Percentiles rank a stretch among this genome's conserved stretches.
phyloP scores from a whole-genome alignment of 208 protist species.

The Crithidia expoeki region DNA sequence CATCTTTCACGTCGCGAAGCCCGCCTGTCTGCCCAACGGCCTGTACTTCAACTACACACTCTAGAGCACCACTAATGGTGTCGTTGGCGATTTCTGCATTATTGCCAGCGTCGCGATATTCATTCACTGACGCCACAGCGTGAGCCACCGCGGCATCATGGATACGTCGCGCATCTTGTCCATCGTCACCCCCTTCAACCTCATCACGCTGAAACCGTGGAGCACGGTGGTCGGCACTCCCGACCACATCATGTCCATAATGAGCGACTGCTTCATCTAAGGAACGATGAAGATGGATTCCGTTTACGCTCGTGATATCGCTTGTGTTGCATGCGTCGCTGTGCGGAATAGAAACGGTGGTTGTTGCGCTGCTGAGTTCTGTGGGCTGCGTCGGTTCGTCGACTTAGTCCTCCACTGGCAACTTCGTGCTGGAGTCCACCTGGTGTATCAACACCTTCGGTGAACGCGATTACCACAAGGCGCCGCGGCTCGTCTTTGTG shows the following conservation, averaged over 20 bases:
- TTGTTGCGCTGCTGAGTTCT: constrained; percentile 74
- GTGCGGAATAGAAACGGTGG: constrained; percentile 75
- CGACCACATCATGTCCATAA: constrained; percentile 71
- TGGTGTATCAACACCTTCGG: constrained; percentile 44
- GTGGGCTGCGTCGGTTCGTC: constrained; percentile 65
- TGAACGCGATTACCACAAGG: constrained; percentile 64
- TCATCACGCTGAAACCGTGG: constrained; percentile 80
- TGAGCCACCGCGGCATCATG: constrained; percentile 59
- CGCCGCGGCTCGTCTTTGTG: constrained; percentile 25
- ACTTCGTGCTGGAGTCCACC: constrained; percentile 56
- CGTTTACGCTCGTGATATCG: constrained; percentile 70
- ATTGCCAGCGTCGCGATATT: constrained; percentile 55
- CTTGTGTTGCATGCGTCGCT: constrained; percentile 83
- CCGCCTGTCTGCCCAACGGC: constrained; percentile 54
- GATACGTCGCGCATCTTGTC: constrained; percentile 57
- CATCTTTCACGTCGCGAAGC: constrained; percentile 57
- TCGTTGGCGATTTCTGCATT: constrained; percentile 50
- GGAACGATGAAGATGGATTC: constrained; percentile 60
- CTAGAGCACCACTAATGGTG: constrained; percentile 50
- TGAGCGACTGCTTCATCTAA: constrained; percentile 71
- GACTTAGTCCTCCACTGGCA: constrained; percentile 45
- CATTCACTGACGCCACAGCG: constrained; percentile 48
- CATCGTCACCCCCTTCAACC: constrained; percentile 59
- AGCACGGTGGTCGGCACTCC: constrained; percentile 56
- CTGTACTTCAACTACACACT: constrained; percentile 74